Conservation (phyloP, 495 filamentous ascomycete genomes). For the Chaetomium cochliodes region DNA sequence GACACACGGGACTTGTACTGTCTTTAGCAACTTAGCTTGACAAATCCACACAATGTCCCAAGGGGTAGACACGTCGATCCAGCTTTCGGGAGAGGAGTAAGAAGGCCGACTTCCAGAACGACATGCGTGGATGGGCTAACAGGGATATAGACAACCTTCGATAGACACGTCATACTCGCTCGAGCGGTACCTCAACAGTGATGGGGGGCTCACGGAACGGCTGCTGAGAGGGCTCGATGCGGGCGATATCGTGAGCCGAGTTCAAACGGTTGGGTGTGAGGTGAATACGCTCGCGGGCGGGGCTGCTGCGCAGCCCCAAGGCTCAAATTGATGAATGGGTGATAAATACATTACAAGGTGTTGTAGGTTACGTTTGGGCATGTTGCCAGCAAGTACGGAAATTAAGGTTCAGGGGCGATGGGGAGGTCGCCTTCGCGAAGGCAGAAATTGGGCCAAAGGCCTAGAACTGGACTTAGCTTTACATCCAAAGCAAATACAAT, state of each 20-base stretch:
- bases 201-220: slow-evolving; percentile 24
- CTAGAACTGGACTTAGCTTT: slow-evolving; percentile 10
- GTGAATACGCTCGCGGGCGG: slow-evolving; percentile 18
- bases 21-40: background rate
- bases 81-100: slow-evolving; percentile 29
- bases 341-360: background rate
- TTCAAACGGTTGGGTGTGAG: slow-evolving; percentile 9
- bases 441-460: slow-evolving; percentile 30
- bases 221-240: slow-evolving; percentile 19
- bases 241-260: slow-evolving; percentile 10
- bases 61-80: background rate
- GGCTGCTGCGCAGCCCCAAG: slow-evolving; percentile 2
- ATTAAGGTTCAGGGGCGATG: background rate
- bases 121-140: background rate
- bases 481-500: background rate
- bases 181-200: slow-evolving; percentile 22
- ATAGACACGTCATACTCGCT: slow-evolving; percentile 20
- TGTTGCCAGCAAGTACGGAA: background rate
- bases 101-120: background rate
- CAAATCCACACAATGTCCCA: slow-evolving; percentile 10
- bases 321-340: background rate
- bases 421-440: slow-evolving; percentile 16
- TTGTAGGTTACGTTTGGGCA: background rate
- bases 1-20: background rate
- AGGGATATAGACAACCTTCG: background rate